Conservation (phyloP, 129 eudicot genomes). For the Kitagawia praeruptora region DNA sequence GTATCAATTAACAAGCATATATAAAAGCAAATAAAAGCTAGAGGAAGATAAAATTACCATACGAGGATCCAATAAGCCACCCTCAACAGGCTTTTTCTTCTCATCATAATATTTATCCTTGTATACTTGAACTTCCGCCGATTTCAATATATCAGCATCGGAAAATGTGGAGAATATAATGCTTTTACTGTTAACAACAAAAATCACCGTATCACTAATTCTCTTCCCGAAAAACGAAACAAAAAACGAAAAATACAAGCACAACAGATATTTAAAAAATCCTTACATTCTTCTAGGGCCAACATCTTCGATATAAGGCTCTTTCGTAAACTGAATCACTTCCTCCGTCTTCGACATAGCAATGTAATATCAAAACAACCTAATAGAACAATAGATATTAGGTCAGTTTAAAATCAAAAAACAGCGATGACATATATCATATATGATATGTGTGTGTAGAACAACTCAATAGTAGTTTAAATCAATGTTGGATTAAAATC, state of each 20-base stretch:
- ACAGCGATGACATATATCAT: background rate
- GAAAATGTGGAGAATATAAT: conserved; percentile 51
- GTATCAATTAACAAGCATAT: background rate
- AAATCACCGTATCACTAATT: background rate
- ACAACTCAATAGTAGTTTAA: background rate
- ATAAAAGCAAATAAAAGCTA: background rate
- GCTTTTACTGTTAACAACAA: conserved; percentile 46
- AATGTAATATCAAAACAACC: background rate
- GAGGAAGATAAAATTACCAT: conserved; percentile 37
- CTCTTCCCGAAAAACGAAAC: background rate
- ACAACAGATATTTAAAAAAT: background rate
- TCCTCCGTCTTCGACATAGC: conserved; percentile 27
- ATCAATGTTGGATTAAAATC: no score
- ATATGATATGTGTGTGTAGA: background rate
- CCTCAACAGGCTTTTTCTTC: conserved; percentile 29
- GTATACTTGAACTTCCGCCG: conserved; percentile 57
- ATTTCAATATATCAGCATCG: conserved; percentile 48
- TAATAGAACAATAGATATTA: background rate
- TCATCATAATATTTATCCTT: conserved; percentile 39
- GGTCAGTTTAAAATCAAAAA: background rate
- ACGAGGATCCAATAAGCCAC: conserved; percentile 75
- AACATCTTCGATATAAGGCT: conserved; percentile 71
- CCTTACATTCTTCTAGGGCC: conserved; percentile 73
- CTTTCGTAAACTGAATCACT: conserved; percentile 45
- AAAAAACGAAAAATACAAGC: background rate